These are phyloP conservation scores for Jacaranda copaia DNA, from an alignment of 257 asterid genomes.

Conservation along the genomic window DNA sequence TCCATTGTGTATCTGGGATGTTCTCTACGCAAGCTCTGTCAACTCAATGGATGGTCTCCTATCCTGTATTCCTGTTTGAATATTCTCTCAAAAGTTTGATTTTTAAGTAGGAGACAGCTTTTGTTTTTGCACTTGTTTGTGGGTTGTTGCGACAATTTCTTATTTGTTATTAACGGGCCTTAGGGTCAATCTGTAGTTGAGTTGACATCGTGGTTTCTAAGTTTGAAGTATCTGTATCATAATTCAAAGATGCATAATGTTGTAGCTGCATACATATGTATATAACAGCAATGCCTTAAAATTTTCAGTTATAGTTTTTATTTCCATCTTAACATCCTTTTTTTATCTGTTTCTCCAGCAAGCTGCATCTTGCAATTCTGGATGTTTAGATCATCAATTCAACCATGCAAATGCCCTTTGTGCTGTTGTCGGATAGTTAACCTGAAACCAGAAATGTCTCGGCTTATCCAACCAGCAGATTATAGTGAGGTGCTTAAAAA, in stretches of 20 bases:
- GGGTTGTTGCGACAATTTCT: not conserved
- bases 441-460: conserved; percentile 52
- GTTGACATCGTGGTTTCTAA: not conserved
- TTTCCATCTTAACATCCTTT: not conserved
- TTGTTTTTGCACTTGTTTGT: not conserved
- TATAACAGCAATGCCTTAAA: not conserved
- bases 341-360: conserved; percentile 39
- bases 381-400: conserved; percentile 55
- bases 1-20: not conserved
- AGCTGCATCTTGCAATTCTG: conserved; percentile 69
- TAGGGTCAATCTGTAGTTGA: not conserved
- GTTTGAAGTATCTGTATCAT: not conserved
- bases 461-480: conserved; percentile 37
- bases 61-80: not conserved
- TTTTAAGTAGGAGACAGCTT: not conserved
- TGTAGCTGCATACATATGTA: not conserved
- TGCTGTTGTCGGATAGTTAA: conserved; percentile 56
- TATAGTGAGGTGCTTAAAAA: conserved; percentile 49
- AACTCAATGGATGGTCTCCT: not conserved
- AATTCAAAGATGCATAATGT: not conserved
- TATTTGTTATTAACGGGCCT: not conserved
- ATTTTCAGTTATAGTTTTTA: not conserved
- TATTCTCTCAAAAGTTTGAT: not conserved
- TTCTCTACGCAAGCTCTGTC: not conserved
- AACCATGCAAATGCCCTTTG: conserved; percentile 71